Evolutionary conservation across 495 filamentous ascomycete species (phyloP).

Genomic region (Clohesyomyces aquaticus): DNA sequence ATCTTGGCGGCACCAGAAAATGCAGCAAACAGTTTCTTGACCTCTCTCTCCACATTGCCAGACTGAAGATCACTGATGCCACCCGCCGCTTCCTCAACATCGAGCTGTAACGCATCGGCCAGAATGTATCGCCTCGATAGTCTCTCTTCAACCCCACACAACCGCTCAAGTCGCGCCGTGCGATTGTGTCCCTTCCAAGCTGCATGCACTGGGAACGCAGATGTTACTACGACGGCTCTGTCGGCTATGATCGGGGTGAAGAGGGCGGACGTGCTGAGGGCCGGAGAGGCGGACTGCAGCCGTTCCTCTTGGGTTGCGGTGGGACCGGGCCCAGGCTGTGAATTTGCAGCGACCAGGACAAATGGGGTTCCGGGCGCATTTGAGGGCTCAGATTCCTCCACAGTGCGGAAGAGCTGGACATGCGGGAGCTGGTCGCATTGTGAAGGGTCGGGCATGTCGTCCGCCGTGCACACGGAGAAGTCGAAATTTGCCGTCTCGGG

Average conservation of each 20-base stretch:
- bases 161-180: constrained; percentile 14
- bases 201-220: constrained; percentile 29
- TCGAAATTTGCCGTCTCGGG: background rate
- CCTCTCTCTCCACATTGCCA: constrained; percentile 26
- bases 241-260: constrained; percentile 24
- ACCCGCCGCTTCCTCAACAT: constrained; percentile 14
- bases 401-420: constrained; percentile 6
- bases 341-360: constrained; percentile 32
- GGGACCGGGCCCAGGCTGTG: constrained; percentile 33
- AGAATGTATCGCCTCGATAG: constrained; percentile 32
- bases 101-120: constrained; percentile 30
- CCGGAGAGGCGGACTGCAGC: constrained; percentile 34
- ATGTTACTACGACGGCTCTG: constrained; percentile 26
- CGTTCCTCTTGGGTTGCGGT: constrained; percentile 36
- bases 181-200: constrained; percentile 35
- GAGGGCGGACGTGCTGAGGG: constrained; percentile 27
- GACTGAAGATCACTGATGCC: constrained; percentile 22
- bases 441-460: constrained; percentile 24
- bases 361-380: constrained; percentile 8
- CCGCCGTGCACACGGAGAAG: constrained; percentile 16
- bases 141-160: constrained; percentile 3
- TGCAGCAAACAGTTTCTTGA: constrained; percentile 32
- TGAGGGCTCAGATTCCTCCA: constrained; percentile 33
- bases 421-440: constrained; percentile 10
- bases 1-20: constrained; percentile 20